Percentiles rank a stretch among this genome's conserved stretches.
phyloP scores from a whole-genome alignment of 2,329 filamentous ascomycete species.

The Colletotrichum musicola region DNA sequence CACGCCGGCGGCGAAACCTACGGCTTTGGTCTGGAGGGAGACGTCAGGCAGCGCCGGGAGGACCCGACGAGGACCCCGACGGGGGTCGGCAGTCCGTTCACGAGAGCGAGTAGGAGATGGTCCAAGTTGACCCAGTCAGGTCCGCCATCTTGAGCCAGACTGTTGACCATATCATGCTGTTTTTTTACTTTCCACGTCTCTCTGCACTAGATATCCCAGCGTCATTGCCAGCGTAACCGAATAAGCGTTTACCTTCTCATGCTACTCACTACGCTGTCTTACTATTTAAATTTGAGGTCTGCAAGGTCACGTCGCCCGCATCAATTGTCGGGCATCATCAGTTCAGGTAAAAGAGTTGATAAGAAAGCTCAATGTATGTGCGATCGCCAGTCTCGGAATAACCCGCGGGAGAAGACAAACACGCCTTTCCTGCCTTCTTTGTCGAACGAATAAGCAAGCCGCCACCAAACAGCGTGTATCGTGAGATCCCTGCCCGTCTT shows the following conservation, averaged over 20 bases:
- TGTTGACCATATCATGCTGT: too few species aligned
- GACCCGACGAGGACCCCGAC: conserved; percentile 25
- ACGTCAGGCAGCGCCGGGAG: conserved; percentile 42
- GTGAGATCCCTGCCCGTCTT: conserved; percentile 7
- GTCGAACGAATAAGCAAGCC: neutral
- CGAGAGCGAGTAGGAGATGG: conserved; percentile 29
- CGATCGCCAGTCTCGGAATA: conserved; percentile 11
- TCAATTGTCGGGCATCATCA: too few species aligned
- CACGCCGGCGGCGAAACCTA: conserved; percentile 44
- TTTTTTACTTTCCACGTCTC: neutral
- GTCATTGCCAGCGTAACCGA: neutral
- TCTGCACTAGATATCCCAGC: neutral
- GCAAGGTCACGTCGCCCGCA: too few species aligned
- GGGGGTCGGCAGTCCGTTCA: conserved; percentile 27
- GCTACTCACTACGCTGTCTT: neutral
- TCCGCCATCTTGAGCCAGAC: neutral
- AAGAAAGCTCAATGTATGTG: conserved; percentile 3
- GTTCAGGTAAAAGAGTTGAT: neutral
- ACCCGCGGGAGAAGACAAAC: neutral
- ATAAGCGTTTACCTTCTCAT: neutral
- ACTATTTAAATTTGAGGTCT: too few species aligned
- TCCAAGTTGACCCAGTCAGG: conserved; percentile 13
- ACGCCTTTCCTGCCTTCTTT: neutral
- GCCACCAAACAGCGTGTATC: neutral
- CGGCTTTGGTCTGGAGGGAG: conserved; percentile 48